Evolutionary conservation across 176 grass and related monocot genomes (phyloP).

Genomic region (Ananas comosus): DNA sequence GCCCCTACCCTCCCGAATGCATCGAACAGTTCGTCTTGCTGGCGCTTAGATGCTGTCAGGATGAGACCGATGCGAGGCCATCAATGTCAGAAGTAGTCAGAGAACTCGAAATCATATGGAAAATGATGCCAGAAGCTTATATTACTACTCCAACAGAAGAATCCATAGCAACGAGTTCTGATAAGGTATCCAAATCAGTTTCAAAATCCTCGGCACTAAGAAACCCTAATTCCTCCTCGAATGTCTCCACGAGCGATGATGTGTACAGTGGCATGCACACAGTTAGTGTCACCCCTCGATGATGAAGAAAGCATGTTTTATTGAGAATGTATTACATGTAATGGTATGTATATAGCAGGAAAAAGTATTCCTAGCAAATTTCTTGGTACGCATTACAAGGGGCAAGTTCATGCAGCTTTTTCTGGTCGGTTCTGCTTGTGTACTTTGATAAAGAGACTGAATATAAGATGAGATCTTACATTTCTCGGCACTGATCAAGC

Average conservation of each 20-base stretch:
- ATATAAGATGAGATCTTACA: too few species aligned
- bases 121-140: conserved; percentile 39
- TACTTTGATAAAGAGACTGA: too few species aligned
- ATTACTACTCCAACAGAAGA: conserved; percentile 7
- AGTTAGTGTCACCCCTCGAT: not conserved
- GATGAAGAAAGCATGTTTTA: not conserved
- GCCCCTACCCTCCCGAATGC: conserved; percentile 37
- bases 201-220: conserved; percentile 16
- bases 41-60: conserved; percentile 60
- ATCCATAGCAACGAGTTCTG: conserved; percentile 1
- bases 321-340: too few species aligned
- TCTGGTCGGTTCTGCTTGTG: too few species aligned
- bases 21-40: conserved; percentile 41
- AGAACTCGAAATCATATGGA: conserved; percentile 58
- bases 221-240: conserved; percentile 27
- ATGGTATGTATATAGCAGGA: too few species aligned
- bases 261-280: conserved; percentile 27
- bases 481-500: too few species aligned
- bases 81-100: conserved; percentile 70
- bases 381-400: too few species aligned
- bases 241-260: conserved; percentile 20
- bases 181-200: conserved; percentile 11
- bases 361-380: too few species aligned
- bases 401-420: too few species aligned
- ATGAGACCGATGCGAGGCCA: conserved; percentile 63